These are phyloP conservation scores for Lachnum nothofagi DNA, from an alignment of 2,329 filamentous ascomycete species.

Conservation along the genomic window DNA sequence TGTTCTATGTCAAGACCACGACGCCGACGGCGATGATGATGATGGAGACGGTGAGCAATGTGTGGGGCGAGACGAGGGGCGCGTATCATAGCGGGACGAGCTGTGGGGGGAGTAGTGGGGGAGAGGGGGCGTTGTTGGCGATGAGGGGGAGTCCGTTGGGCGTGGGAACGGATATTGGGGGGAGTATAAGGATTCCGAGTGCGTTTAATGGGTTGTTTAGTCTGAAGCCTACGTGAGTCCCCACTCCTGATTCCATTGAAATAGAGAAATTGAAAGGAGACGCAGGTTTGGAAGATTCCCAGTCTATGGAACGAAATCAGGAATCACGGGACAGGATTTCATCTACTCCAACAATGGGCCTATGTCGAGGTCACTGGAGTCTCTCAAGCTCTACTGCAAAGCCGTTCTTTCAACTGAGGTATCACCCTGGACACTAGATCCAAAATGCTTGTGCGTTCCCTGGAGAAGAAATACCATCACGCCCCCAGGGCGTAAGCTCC, in stretches of 20 bases:
- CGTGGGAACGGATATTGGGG: conserved; percentile 33
- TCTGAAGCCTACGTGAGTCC: conserved; percentile 34
- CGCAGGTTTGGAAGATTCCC: conserved; percentile 36
- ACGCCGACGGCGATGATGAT: conserved; percentile 39
- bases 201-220: conserved; percentile 37
- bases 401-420: conserved; percentile 32
- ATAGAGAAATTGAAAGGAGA: neutral
- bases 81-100: conserved; percentile 28
- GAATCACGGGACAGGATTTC: conserved; percentile 37
- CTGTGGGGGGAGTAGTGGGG: conserved; percentile 28
- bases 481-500: conserved; percentile 34
- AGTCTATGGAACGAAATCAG: conserved; percentile 34
- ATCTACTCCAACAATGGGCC: conserved; percentile 37
- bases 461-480: conserved; percentile 34
- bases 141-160: conserved; percentile 30
- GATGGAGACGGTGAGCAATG: conserved; percentile 38
- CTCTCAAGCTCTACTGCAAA: conserved; percentile 34
- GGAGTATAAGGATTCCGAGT: conserved; percentile 36
- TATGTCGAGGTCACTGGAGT: conserved; percentile 34
- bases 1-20: conserved; percentile 39
- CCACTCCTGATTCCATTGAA: neutral
- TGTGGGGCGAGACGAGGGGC: conserved; percentile 37
- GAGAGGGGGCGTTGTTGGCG: conserved; percentile 28
- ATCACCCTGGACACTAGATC: conserved; percentile 36
- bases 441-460: conserved; percentile 36